phyloP scores from a whole-genome alignment of 805 yeast genomes.

The Kazachstania kunashirensis region DNA sequence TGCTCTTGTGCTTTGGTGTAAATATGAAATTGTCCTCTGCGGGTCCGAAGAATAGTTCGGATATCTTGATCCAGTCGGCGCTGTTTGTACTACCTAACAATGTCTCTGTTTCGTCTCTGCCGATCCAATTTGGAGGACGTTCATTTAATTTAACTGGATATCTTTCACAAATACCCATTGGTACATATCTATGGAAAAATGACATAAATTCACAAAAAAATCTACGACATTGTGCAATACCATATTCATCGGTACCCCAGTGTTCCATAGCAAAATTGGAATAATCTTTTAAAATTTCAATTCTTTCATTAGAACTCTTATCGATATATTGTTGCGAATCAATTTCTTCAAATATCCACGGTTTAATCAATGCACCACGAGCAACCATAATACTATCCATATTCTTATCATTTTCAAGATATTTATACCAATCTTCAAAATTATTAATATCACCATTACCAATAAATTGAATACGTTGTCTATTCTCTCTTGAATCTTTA shows the following conservation, averaged over 20 bases:
- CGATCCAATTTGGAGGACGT: constrained; percentile 89
- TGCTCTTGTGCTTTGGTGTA: constrained; percentile 92
- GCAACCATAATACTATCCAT: constrained; percentile 96
- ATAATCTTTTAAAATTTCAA: constrained; percentile 60
- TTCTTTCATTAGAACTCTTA: constrained; percentile 81
- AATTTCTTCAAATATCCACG: constrained; percentile 97
- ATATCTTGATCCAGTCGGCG: constrained; percentile 89
- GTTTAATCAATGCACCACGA: constrained; percentile 93
- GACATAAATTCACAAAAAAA: constrained; percentile 90
- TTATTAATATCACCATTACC: constrained; percentile 94
- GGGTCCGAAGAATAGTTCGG: constrained; percentile 92
- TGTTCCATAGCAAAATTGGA: constrained; percentile 81
- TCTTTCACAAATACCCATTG: constrained; percentile 83
- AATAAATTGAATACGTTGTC: constrained; percentile 64
- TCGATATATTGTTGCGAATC: constrained; percentile 84
- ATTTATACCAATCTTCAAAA: constrained; percentile 79
- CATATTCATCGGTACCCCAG: constrained; percentile 97
- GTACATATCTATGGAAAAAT: constrained; percentile 89
- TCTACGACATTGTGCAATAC: constrained; percentile 78
- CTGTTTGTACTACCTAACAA: constrained; percentile 76
- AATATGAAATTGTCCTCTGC: constrained; percentile 66
- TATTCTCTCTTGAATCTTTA: constrained; percentile 46
- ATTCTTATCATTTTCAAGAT: constrained; percentile 45
- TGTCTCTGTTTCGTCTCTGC: constrained; percentile 88
- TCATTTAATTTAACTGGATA: constrained; percentile 85